Percentiles rank a stretch among this genome's conserved stretches.
phyloP scores from a whole-genome alignment of 2,329 filamentous ascomycete genomes.

The Penicillium capsulatum region DNA sequence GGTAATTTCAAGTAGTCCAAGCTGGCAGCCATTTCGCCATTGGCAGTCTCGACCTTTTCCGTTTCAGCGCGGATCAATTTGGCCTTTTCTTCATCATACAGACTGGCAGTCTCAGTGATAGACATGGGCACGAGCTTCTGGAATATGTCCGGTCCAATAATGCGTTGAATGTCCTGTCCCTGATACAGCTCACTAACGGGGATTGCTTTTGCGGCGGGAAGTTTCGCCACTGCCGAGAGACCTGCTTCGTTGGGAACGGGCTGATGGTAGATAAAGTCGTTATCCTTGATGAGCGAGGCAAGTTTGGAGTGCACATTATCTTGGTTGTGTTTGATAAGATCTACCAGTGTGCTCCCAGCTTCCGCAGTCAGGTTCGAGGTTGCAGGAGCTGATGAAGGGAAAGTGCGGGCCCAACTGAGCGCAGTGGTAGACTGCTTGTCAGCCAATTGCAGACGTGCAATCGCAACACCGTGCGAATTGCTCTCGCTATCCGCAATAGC shows the following conservation, averaged over 20 bases:
- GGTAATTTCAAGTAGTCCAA: conserved; percentile 90
- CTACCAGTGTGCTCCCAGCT: conserved; percentile 67
- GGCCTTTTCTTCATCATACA: conserved; percentile 98
- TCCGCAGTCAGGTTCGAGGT: conserved; percentile 82
- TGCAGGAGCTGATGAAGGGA: conserved; percentile 73
- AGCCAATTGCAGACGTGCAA: conserved; percentile 76
- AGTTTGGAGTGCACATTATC: conserved; percentile 77
- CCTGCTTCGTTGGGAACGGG: conserved; percentile 80
- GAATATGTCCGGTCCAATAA: conserved; percentile 95
- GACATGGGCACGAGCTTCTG: conserved; percentile 93
- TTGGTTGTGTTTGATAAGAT: conserved; percentile 78
- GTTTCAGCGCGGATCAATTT: conserved; percentile 91
- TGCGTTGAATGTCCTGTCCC: conserved; percentile 92
- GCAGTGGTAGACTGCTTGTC: conserved; percentile 76
- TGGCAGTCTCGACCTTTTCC: conserved; percentile 86
- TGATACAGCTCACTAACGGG: conserved; percentile 95
- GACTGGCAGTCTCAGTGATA: conserved; percentile 90
- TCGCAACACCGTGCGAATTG: conserved; percentile 78
- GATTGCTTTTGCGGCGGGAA: conserved; percentile 93
- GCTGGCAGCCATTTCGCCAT: conserved; percentile 92
- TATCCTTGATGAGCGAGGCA: conserved; percentile 75
- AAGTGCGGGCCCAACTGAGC: conserved; percentile 67
- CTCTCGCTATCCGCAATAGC: conserved; percentile 85
- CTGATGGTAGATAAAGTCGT: conserved; percentile 98
- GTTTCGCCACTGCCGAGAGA: conserved; percentile 75